Evolutionary conservation across 169 alveolate species (phyloP), one percentile per base, ranked within the genome.

Genomic region (Babesia microti): DNA sequence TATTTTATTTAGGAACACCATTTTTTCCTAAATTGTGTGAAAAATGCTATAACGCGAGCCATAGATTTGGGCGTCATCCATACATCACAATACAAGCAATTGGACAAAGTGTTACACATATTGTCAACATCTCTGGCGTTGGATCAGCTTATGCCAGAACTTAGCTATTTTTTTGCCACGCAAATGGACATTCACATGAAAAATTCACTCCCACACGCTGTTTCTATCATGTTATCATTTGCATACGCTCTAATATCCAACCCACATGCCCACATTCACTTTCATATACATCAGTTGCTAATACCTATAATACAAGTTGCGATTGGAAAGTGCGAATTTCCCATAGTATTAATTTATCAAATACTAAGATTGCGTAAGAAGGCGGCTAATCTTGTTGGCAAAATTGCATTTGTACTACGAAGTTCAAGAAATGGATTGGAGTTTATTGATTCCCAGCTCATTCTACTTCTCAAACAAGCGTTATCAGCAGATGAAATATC

Each of bases 131-230:
- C 76, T 3, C 55, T 55, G n/a, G 76, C 68, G 7, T 50, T 65
- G 30, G 76, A 65, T 28, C 76, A 65, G 57, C 50, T 65, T 7
- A 39, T 65, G 32, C 76, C 76, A 4, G 76, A 65, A 30, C 44
- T 65, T 33, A 19, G 58, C 12, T 32, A 44, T 32, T 35, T 65
- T 33, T 65, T 65, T 32, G 66, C 35, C 18, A 24, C 52, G 2
- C 70, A 65, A 34, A 3, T 65, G 39, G 57, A 46, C 22, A 30
- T 55, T 6, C 5, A 26, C 19, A 65, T 41, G 22, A 32, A 47
- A 2, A 37, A 33, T 48, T 23, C 33, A 18, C 37, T 52, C 19
- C 35, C 76, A 2, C 21, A 54, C 6, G 30, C 23, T 26, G 22
- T 52, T 14, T 14, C 28, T 17, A 2, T 52, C 9, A 27, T 52